Evolutionary conservation across 139 green algal species (phyloP).

Genomic region (Mesotaenium endlicherianum): DNA sequence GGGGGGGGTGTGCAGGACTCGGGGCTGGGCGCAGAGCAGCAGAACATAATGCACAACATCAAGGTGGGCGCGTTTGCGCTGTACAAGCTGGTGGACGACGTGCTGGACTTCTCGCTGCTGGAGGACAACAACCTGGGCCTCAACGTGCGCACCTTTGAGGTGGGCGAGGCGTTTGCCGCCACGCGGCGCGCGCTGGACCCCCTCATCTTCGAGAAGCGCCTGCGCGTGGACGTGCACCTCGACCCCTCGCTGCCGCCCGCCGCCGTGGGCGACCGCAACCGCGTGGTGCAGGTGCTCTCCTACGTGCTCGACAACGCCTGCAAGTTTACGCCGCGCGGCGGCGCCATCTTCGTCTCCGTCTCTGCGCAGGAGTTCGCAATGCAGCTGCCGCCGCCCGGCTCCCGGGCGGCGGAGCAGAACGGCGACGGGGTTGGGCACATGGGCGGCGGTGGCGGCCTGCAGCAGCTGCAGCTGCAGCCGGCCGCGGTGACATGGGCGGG

Average conservation of each 20-base stretch:
- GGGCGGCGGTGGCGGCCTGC: not conserved
- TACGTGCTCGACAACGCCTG: constrained; percentile 2
- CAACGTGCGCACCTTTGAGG: not conserved
- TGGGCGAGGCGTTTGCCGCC: not conserved
- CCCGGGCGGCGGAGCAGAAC: not conserved
- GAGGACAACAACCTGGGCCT: not conserved
- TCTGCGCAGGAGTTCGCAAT: not conserved
- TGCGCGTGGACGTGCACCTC: not conserved
- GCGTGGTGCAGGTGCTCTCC: not conserved
- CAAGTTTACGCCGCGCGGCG: not conserved
- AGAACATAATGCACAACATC: not conserved
- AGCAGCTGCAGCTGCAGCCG: not conserved
- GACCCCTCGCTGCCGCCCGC: not conserved
- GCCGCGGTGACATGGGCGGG: not conserved
- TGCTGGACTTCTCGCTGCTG: not conserved
- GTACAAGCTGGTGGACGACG: not conserved
- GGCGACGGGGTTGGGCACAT: not conserved
- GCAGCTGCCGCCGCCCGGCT: not conserved
- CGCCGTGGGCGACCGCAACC: not conserved
- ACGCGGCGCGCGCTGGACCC: not conserved
- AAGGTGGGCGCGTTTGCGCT: not conserved
- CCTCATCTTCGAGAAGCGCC: not conserved
- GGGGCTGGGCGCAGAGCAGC: not conserved
- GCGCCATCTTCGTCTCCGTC: not conserved
- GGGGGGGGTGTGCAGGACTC: not conserved